A percentile compares a stretch with the other conserved stretches of the same genome.
These are phyloP conservation scores for Cetradonia linearis DNA, from an alignment of 495 filamentous ascomycete genomes.

Conservation along the genomic window DNA sequence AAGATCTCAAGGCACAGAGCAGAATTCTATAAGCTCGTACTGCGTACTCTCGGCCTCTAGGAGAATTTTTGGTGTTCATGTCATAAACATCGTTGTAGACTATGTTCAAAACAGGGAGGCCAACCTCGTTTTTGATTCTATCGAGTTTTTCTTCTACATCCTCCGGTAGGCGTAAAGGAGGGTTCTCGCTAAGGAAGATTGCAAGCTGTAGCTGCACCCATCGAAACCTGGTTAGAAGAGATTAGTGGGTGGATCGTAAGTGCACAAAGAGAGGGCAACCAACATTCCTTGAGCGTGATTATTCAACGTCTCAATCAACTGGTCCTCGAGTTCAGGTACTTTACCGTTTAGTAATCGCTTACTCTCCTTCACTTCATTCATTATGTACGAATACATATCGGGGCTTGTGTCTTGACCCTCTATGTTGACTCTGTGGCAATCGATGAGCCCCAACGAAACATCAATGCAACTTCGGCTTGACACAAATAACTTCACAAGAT, in stretches of 20 bases:
- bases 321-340: neutral
- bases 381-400: neutral
- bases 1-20: neutral
- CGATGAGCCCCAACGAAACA: neutral
- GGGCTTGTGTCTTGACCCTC: neutral
- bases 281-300: neutral
- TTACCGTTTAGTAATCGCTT: neutral
- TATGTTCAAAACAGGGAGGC: neutral
- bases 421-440: neutral
- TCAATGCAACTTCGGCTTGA: neutral
- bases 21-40: neutral
- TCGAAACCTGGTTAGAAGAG: neutral
- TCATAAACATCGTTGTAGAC: neutral
- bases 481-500: neutral
- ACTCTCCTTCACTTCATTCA: neutral
- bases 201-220: neutral
- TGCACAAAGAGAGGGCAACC: neutral
- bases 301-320: neutral
- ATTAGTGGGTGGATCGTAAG: neutral
- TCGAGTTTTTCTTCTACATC: neutral
- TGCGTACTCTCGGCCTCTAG: neutral
- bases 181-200: neutral
- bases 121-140: neutral
- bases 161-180: neutral
- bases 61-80: neutral